Percentiles rank a stretch among this genome's conserved stretches.
Conservation (phyloP, 345 rosid species). For the Brassica carinata region DNA sequence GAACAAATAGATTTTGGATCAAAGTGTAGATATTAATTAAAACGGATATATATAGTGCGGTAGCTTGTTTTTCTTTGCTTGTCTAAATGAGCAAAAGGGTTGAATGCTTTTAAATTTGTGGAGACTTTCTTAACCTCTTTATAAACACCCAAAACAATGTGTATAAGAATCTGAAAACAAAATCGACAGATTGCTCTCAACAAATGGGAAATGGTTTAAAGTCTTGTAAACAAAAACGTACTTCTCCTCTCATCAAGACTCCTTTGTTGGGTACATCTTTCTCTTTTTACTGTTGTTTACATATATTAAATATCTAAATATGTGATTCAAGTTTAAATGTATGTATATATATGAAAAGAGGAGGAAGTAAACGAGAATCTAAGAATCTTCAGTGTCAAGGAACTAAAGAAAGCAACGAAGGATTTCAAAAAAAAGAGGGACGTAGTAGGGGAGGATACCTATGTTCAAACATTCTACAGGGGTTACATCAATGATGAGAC, state of each 20-base stretch:
- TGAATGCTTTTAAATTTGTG: too few species aligned
- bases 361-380: neutral
- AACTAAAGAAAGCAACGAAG: constrained; percentile 17
- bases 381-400: constrained; percentile 17
- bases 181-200: neutral
- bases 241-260: neutral
- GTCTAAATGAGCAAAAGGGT: too few species aligned
- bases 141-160: neutral
- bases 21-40: neutral
- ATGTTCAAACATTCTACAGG: neutral
- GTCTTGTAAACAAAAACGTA: neutral
- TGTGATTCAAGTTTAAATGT: neutral
- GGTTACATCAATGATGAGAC: constrained; percentile 13
- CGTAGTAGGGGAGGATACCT: neutral
- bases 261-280: neutral
- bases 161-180: neutral
- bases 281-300: neutral
- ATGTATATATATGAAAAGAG: neutral
- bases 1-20: neutral
- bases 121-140: neutral
- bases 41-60: neutral
- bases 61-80: neutral
- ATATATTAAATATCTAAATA: neutral
- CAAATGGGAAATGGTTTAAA: neutral
- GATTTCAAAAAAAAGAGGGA: neutral